Base-by-base conservation (phyloP, 2,329 filamentous ascomycete genomes). In the Colletotrichum euphorbiae region DNA sequence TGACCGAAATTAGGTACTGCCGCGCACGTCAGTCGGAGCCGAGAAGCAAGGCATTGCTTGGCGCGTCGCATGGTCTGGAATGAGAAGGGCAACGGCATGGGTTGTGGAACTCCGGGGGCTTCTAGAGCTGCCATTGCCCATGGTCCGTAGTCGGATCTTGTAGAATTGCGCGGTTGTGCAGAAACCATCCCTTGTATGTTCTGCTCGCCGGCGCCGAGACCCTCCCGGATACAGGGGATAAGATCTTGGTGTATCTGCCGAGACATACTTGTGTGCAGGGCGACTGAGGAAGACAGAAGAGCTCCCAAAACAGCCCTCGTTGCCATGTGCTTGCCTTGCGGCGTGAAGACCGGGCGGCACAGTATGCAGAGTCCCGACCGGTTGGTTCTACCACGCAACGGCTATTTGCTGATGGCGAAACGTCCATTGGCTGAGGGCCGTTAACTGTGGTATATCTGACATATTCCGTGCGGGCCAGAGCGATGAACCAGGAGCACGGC, bases 1-100 rank as follows among this genome's bases (percentile, higher is more conserved):
- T 21, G 65, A 51, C 45, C 45, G 21, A 51, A 57, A 64, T 46
- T 64, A 21, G 42, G 13, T 21, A 28, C 36, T 55, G 48, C 48
- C 54, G 57, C 56, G 54, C 66, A 60, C 54, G 65, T 64, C 52
- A 58, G 31, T 46, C 52, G 54, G 21, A 58, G 46, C 45, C 60
- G 60, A 68, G 52, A 42, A 58, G 60, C 60, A 68, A 43, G 31
- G 13, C 46, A 50, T 50, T 36, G 19, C 33, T 46, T 17, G 50
- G 45, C 43, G 56, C 56, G 24, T 40, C 38, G 43, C 43, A 59
- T 40, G 56, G 28, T 33, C 13, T 45, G 17, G 56, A 36, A 58
- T 56, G 33, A 48, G 31, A 40, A 50, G 24, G 61, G 52, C 8
- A 15, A 38, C 42, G 19, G 61, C 52, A 57, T 42, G 40, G n/a